Conservation (phyloP, 495 filamentous ascomycete genomes). For the Evernia prunastri region DNA sequence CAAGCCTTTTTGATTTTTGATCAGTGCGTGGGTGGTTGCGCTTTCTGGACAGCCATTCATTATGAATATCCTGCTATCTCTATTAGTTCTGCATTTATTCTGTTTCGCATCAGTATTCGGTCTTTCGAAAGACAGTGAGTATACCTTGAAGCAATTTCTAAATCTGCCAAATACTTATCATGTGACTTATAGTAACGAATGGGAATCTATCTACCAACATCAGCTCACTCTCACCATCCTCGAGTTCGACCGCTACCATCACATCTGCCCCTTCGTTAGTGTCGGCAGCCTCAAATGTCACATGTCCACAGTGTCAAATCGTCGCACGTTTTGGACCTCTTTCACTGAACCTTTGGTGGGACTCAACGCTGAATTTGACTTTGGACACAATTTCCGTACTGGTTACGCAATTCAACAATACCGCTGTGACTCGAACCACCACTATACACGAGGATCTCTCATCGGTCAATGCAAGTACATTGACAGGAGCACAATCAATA, state of each 20-base stretch:
- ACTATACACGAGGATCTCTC: background rate
- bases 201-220: background rate
- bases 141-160: background rate
- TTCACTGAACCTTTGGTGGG: background rate
- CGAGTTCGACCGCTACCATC: background rate
- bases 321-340: constrained; percentile 1
- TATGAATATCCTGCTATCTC: background rate
- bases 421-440: background rate
- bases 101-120: background rate
- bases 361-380: background rate
- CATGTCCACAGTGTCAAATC: constrained; percentile 1
- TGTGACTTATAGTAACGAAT: background rate
- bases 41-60: background rate
- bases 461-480: background rate
- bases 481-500: background rate
- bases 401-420: background rate
- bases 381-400: background rate
- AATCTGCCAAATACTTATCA: background rate
- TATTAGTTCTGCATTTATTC: background rate
- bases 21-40: background rate
- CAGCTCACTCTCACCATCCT: background rate
- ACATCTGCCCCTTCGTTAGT: background rate
- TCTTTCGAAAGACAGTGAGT: background rate
- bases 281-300: background rate
- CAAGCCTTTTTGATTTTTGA: background rate